phyloP scores from a whole-genome alignment of 2,329 filamentous ascomycete species.

The Hypomyces rosellus region DNA sequence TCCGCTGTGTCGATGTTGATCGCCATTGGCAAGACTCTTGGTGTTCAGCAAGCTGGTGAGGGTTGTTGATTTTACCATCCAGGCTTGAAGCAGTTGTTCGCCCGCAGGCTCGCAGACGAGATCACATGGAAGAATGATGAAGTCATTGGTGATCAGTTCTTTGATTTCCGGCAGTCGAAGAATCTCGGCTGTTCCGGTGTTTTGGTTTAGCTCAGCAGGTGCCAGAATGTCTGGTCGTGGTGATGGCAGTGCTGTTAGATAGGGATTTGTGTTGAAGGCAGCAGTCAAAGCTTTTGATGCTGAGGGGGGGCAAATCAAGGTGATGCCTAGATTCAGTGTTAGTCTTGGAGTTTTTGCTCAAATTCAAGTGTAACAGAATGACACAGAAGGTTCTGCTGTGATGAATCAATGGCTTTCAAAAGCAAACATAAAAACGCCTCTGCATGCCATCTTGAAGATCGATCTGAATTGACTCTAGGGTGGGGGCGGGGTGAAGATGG shows the following conservation, averaged over 20 bases:
- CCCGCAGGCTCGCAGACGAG: slow-evolving; percentile 85
- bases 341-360: slow-evolving; percentile 13
- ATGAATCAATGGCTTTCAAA: background rate
- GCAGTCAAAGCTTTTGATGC: slow-evolving; percentile 61
- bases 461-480: background rate
- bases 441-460: background rate
- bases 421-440: background rate
- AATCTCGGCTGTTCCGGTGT: slow-evolving; percentile 83
- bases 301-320: slow-evolving; percentile 57
- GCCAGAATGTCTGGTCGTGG: slow-evolving; percentile 71
- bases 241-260: slow-evolving; percentile 64
- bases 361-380: too few species aligned
- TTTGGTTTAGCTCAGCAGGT: slow-evolving; percentile 69
- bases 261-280: slow-evolving; percentile 71
- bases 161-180: slow-evolving; percentile 78
- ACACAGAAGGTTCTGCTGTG: too few species aligned
- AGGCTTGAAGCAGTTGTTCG: slow-evolving; percentile 76
- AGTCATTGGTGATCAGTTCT: slow-evolving; percentile 73
- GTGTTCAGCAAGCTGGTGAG: slow-evolving; percentile 56
- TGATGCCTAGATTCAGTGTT: slow-evolving; percentile 45
- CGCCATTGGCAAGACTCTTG: slow-evolving; percentile 30
- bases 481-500: slow-evolving; percentile 8
- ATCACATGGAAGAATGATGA: slow-evolving; percentile 87
- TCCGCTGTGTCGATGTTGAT: slow-evolving; percentile 52
- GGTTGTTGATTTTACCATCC: slow-evolving; percentile 79